Percentiles rank a stretch among this genome's conserved stretches.
Evolutionary conservation across 177 flowering plant genomes (phyloP).

Genomic region (Vitis hybrid): DNA sequence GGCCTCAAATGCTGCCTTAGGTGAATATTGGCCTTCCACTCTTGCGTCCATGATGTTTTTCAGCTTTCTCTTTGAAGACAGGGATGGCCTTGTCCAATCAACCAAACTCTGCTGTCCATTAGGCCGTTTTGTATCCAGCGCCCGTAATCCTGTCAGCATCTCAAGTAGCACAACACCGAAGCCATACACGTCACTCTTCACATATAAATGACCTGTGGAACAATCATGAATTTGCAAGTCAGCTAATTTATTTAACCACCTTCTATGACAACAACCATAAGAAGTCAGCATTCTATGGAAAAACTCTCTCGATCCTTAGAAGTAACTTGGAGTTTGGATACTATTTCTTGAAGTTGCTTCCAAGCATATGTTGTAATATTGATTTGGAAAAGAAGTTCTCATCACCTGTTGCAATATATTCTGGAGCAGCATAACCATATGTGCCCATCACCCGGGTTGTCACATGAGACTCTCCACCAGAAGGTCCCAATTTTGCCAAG

Average conservation of each 20-base stretch:
- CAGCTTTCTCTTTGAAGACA: constrained; percentile 40
- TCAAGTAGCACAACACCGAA: constrained; percentile 79
- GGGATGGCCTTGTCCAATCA: constrained; percentile 60
- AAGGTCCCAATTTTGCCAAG: constrained; percentile 66
- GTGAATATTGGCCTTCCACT: constrained; percentile 57
- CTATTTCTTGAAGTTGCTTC: too few species aligned
- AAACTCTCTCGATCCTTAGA: too few species aligned
- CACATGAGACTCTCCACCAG: constrained; percentile 54
- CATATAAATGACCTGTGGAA: constrained; percentile 62
- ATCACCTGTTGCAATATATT: constrained; percentile 70
- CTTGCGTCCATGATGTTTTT: constrained; percentile 44
- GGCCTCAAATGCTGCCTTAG: constrained; percentile 40
- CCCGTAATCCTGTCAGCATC: constrained; percentile 56
- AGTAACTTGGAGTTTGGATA: too few species aligned
- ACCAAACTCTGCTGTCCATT: constrained; percentile 53
- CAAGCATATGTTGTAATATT: not conserved
- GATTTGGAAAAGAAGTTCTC: not conserved
- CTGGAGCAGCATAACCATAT: constrained; percentile 75
- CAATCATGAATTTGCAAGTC: not conserved
- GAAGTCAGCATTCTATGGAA: too few species aligned
- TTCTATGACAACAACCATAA: not conserved
- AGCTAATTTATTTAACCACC: not conserved
- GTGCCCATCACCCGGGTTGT: constrained; percentile 77
- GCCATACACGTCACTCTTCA: constrained; percentile 73
- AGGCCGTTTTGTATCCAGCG: constrained; percentile 51